Percentiles rank a stretch among this genome's conserved stretches.
phyloP scores from a whole-genome alignment of 768 basidiomycete species.

The Boletus subparvulus region DNA sequence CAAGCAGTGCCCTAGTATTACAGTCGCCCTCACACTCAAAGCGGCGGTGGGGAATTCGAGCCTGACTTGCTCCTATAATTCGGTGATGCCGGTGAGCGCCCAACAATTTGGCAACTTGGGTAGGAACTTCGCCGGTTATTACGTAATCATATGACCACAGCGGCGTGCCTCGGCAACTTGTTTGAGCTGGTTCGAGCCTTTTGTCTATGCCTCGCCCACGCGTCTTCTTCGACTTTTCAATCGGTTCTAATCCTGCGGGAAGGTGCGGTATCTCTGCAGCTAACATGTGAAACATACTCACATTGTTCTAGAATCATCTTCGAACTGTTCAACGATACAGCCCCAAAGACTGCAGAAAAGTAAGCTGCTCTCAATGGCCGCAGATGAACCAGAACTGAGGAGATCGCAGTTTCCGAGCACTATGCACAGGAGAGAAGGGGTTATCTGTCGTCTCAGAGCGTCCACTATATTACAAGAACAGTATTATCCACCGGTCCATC shows the following conservation, averaged over 20 bases:
- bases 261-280: constrained; percentile 40
- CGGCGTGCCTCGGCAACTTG: background rate
- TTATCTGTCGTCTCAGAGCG: constrained; percentile 59
- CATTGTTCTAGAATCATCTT: constrained; percentile 55
- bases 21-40: too few species aligned
- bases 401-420: constrained; percentile 66
- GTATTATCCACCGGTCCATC: constrained; percentile 77
- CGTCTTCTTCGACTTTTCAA: constrained; percentile 66
- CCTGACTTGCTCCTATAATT: background rate
- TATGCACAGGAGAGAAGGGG: constrained; percentile 87
- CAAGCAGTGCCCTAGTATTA: background rate
- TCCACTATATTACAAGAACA: constrained; percentile 81
- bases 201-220: constrained; percentile 52
- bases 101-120: background rate
- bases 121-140: background rate
- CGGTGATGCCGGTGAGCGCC: background rate
- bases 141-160: constrained; percentile 7
- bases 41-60: too few species aligned
- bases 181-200: background rate
- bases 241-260: constrained; percentile 51
- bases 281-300: constrained; percentile 7
- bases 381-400: constrained; percentile 8
- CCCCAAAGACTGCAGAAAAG: constrained; percentile 83
- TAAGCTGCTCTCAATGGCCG: constrained; percentile 32
- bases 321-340: constrained; percentile 71